Base-by-base conservation (phyloP, 1,139 yeast genomes). In the Diutina ranongensis region DNA sequence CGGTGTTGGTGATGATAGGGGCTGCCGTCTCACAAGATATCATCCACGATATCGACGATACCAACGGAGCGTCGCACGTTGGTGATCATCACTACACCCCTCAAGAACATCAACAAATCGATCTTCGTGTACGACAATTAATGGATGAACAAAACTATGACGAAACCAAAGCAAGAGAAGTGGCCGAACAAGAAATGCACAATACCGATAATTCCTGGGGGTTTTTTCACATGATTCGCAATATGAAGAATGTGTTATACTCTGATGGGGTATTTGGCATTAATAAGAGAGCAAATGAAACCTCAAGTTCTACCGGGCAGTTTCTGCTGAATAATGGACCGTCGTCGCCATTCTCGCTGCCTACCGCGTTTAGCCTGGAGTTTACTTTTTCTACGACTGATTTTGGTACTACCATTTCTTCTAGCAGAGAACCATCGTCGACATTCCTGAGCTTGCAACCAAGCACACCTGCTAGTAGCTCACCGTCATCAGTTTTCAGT, bases 151-250 rank as follows among this genome's bases (percentile, higher is more conserved):
- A 34, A 4, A n/a, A 38, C 13, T 38, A 15, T 16, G 33, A 25
- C 13, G 32, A 16, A 2, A 7, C 7, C 10, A 13, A 2, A 16
- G 42, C 42, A 16, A 16, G 31, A n/a, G 19, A 3, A 10, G 32
- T 38, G 12, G 42, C 42, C 19, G 42, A 38, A 25, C n/a, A 13
- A 7, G 42, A 38, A 15, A 38, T 38, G 31, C 42, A 38, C 21
- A n/a, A 16, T n/a, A 22, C 42, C 20, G 42, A 38, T 8, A 38
- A 22, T 16, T 15, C 21, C 31, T 38, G 42, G 42, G 42, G 42
- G 20, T 38, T 38, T 15, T 25, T 38, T 27, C 42, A 38, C 20
- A 38, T 38, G 42, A 25, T 38, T n/a, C 42, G 42, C 33, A 22
- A 7, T n/a, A 16, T 38, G 32, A 38, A 25, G 33, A 38, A 25